Base-by-base conservation (phyloP, 2,329 filamentous ascomycete genomes). In the Rugonectria rugulosa region DNA sequence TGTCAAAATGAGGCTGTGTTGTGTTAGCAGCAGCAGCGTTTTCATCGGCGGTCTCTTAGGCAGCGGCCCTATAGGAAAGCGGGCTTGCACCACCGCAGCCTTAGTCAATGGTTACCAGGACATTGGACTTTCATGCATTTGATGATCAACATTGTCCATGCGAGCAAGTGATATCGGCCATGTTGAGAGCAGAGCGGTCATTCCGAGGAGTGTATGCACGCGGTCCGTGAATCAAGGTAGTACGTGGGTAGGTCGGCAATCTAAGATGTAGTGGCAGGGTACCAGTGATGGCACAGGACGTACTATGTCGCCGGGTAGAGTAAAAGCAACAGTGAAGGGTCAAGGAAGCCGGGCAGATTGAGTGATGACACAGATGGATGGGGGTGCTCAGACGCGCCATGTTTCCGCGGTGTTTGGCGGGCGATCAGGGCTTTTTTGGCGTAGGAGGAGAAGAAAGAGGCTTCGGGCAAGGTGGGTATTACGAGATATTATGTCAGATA, bases 61-160 rank as follows among this genome's bases (percentile, higher is more conserved):
- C 50, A 60, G 24, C 44, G 31, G 53, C n/a, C 34, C 32, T 26
- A 37, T 23, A 52, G 45, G 43, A 42, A 46, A 37, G 37, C 47
- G 31, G 44, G 31, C 45, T n/a, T 44, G 54, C 19, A 57, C 31
- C 19, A 40, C 37, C 11, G 20, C 19, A 40, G 37, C 6, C 40
- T 32, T 59, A 50, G 57, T 56, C 53, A 53, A 55, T 56, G 53
- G 54, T 58, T 57, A 66, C 57, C 57, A 63, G 63, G 56, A 65
- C 52, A 62, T 61, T 58, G 26, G 51, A 62, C 40, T 62, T 55
- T 55, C 47, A 61, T 62, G 50, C 56, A 56, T 32, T 61, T 47
- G 21, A 40, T 45, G n/a, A 24, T 54, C 41, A 36, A 38, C 40
- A 24, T 42, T 29, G 60, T 56, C 60, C 43, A 57, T 62, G 59